Conservation (phyloP, 495 filamentous ascomycete species). For the Cenococcum geophilum region DNA sequence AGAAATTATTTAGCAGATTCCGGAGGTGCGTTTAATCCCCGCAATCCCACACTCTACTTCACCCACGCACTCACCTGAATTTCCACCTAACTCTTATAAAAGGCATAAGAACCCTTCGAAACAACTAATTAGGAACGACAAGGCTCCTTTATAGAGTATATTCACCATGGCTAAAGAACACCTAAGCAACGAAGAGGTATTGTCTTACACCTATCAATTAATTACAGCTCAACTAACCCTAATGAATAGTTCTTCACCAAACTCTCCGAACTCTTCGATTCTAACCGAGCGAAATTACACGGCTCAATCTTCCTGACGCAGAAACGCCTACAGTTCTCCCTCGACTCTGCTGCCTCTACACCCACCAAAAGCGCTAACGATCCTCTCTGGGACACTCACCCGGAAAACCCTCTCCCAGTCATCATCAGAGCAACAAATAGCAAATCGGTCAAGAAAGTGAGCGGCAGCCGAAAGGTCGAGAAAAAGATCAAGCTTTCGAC, state of each 20-base stretch:
- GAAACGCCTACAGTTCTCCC: slow-evolving; percentile 51
- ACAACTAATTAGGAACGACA: too few relatives aligned
- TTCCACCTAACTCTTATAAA: too few relatives aligned
- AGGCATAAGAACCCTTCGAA: too few relatives aligned
- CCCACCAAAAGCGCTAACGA: slow-evolving; percentile 35
- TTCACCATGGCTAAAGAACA: slow-evolving; percentile 49
- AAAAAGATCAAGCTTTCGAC: slow-evolving; percentile 79
- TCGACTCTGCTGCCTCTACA: slow-evolving; percentile 15
- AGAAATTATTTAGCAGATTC: slow-evolving; percentile 26
- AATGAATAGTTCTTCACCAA: slow-evolving; percentile 72
- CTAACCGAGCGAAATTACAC: slow-evolving; percentile 59
- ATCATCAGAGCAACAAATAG: slow-evolving; percentile 82
- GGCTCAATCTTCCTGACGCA: slow-evolving; percentile 81
- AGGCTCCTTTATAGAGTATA: too few relatives aligned
- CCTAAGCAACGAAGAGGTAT: slow-evolving; percentile 71
- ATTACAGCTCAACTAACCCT: slow-evolving; percentile 20
- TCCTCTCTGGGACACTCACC: slow-evolving; percentile 50
- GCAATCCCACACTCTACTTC: slow-evolving; percentile 8
- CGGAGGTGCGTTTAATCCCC: slow-evolving; percentile 4
- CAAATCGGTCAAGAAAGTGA: slow-evolving; percentile 46
- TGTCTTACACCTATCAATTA: not conserved
- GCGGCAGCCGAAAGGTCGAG: slow-evolving; percentile 41
- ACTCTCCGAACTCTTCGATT: slow-evolving; percentile 67
- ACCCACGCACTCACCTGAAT: slow-evolving; percentile 9
- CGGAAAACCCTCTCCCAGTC: slow-evolving; percentile 56